phyloP scores from a whole-genome alignment of 176 grass and related monocot species.

The Chrysopogon serrulatus region DNA sequence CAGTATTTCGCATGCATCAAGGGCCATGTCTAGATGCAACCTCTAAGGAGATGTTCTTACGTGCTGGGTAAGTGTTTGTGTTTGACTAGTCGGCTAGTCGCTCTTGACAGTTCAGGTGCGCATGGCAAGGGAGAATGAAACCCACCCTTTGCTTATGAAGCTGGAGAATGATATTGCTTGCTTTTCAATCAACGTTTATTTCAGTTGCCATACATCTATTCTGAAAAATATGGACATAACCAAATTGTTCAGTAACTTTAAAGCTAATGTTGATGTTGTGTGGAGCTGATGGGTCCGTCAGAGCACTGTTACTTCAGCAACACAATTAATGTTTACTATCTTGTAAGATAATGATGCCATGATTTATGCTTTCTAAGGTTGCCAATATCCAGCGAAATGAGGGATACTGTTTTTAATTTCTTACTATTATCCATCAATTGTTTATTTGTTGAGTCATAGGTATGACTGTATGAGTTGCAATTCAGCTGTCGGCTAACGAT shows the following conservation, averaged over 20 bases:
- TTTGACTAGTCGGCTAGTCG: neutral
- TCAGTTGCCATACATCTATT: neutral
- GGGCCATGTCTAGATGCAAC: conserved; percentile 17
- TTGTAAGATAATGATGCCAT: conserved; percentile 1
- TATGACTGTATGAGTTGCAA: neutral
- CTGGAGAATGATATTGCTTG: conserved; percentile 9
- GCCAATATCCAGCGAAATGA: neutral
- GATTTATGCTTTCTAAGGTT: conserved; percentile 2
- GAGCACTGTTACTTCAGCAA: neutral
- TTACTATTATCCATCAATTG: neutral
- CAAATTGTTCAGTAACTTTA: neutral
- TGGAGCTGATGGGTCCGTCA: neutral
- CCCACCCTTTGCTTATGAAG: conserved; percentile 18
- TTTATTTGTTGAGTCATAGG: neutral
- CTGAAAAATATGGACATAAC: neutral
- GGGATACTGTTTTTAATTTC: neutral
- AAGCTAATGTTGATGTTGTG: neutral
- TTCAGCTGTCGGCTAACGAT: neutral
- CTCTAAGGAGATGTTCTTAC: neutral
- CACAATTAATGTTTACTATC: conserved; percentile 18
- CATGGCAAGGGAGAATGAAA: neutral
- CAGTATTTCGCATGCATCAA: neutral
- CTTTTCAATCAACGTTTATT: neutral
- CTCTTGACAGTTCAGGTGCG: neutral
- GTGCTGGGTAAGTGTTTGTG: neutral